Conservation (phyloP, 2,329 filamentous ascomycete genomes). For the Hymenoscyphus linearis region DNA sequence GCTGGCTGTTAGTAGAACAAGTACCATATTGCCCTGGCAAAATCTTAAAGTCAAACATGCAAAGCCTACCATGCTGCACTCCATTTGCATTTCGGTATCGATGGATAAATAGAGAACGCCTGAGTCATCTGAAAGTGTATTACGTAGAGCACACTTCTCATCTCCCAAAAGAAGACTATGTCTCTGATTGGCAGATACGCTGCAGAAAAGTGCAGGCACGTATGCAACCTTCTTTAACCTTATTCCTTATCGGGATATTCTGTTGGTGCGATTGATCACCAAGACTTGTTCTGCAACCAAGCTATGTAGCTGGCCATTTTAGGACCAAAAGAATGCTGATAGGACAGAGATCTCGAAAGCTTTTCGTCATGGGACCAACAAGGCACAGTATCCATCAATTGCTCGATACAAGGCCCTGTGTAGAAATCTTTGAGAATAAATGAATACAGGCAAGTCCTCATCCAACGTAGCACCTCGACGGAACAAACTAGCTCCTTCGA, state of each 20-base stretch:
- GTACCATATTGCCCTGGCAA: neutral
- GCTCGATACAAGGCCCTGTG: neutral
- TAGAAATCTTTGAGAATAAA: neutral
- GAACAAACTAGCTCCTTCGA: neutral
- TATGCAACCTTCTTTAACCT: constrained; percentile 1
- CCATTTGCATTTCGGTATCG: neutral
- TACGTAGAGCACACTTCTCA: constrained; percentile 1
- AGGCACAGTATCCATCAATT: neutral
- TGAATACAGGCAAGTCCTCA: neutral
- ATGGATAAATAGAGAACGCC: neutral
- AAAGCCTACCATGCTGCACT: neutral
- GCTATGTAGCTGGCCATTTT: neutral
- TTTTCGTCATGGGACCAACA: neutral
- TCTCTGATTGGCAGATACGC: neutral
- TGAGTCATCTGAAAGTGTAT: constrained; percentile 6
- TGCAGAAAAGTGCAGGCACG: neutral
- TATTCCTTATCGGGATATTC: neutral
- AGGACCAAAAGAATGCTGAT: neutral
- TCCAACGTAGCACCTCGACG: neutral
- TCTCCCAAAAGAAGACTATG: neutral
- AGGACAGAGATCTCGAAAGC: neutral
- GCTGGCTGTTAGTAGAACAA: neutral
- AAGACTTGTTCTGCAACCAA: neutral
- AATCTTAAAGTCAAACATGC: neutral
- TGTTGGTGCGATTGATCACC: neutral